Evolutionary conservation across 2,329 filamentous ascomycete genomes (phyloP).

Genomic region (Cryoendolithus antarcticus): DNA sequence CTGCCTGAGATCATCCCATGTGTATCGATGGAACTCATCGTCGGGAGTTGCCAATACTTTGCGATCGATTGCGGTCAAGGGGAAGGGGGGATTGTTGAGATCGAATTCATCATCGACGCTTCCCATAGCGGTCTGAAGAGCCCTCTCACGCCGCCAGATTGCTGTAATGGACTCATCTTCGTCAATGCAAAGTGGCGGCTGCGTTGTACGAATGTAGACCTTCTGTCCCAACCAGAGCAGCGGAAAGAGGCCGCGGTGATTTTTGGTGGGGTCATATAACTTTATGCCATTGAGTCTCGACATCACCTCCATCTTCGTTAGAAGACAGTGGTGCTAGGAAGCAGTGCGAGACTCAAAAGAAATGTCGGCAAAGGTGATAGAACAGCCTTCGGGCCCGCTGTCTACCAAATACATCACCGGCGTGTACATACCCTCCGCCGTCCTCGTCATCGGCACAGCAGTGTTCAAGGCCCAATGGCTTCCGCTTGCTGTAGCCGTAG

Average conservation of each 20-base stretch:
- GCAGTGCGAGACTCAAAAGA: too few relatives aligned
- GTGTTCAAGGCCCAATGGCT: constrained; percentile 71
- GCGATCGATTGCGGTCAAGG: constrained; percentile 38
- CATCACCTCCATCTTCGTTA: too few relatives aligned
- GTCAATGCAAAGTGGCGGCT: too few relatives aligned
- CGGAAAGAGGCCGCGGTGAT: too few relatives aligned
- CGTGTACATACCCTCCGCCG: constrained; percentile 67
- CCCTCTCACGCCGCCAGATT: too few relatives aligned
- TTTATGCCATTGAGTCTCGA: too few relatives aligned
- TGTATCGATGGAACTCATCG: constrained; percentile 39
- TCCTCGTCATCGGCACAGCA: constrained; percentile 62
- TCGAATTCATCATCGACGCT: constrained; percentile 17
- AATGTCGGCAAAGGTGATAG: constrained; percentile 6
- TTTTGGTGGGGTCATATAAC: too few relatives aligned
- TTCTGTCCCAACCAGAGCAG: too few relatives aligned
- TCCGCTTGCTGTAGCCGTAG: constrained; percentile 55
- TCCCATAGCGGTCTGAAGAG: constrained; percentile 4
- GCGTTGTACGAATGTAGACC: too few relatives aligned
- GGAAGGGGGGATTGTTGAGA: constrained; percentile 26
- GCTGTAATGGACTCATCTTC: too few relatives aligned
- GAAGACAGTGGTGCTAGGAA: too few relatives aligned
- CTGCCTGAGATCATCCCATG: constrained; percentile 39
- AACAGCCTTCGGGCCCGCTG: constrained; percentile 27
- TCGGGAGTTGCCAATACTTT: constrained; percentile 39
- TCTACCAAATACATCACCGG: constrained; percentile 60